Base-by-base conservation (phyloP, 2,329 filamentous ascomycete genomes). In the Hymenoscyphus repandus region DNA sequence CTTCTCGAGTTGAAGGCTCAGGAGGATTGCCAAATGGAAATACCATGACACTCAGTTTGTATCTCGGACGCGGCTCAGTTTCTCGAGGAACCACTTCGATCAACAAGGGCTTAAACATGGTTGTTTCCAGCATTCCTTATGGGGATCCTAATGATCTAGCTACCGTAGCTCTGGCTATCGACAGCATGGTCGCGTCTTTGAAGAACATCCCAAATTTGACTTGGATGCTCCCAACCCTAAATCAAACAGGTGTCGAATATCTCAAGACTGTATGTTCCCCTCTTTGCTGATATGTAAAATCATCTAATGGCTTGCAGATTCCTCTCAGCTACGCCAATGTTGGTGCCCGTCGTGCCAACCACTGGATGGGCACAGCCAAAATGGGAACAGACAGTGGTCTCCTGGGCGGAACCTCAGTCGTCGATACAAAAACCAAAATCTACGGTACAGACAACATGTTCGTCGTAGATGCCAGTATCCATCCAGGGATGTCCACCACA, bases 361-460 rank as follows among this genome's bases (percentile, higher is more conserved):
- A 70, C 6, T 68, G 82, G 54, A 70, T 76, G 50, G 74, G 69
- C 34, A 84, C 80, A 0, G 74, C 76, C 45, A 85, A 84, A 65
- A 73, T 86, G 58, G 82, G 82, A 15, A 72, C 69, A 0, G 75
- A 82, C 51, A 52, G 50, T 10, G 60, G 55, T 20, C 37, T 59
- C 5, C 76, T 80, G 43, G 69, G 69, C 42, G 80, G 82, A 13
- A 74, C 71, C 6, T 71, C 79, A 1, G 83, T 86, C 2, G 82
- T 86, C 1, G 83, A 86, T 58, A 64, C 73, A 10, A 72, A 86
- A 66, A 78, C 80, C 50, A 79, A 77, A 67, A 80, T 86, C 5
- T 86, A 80, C 60, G 83, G 82, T 34, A 86, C 79, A 0, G 80
- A 85, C 60, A 86, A 86, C 67, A 70, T 86, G 40, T 85, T 82